Evolutionary conservation across 352 stramenopile species (phyloP).

Genomic region (Pythium guiyangense): DNA sequence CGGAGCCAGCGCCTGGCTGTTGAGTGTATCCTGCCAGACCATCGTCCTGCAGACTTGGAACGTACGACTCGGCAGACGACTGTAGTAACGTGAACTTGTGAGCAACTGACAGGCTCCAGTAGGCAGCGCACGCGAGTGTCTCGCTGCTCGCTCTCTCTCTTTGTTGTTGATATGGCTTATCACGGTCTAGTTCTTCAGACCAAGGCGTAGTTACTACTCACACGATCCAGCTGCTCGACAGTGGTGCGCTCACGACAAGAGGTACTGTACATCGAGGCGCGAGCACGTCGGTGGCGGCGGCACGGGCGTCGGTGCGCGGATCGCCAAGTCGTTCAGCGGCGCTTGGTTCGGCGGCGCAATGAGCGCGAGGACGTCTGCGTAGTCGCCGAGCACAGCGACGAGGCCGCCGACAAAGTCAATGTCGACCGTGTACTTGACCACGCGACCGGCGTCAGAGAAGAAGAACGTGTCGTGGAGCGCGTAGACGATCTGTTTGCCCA

Average conservation of each 20-base stretch:
- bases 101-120: too few relatives aligned
- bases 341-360: slow-evolving; percentile 10
- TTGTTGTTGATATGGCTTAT: too few relatives aligned
- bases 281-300: slow-evolving; percentile 10
- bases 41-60: too few relatives aligned
- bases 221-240: too few relatives aligned
- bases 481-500: slow-evolving; percentile 37
- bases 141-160: too few relatives aligned
- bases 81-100: too few relatives aligned
- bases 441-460: slow-evolving; percentile 29
- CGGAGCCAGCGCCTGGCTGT: too few relatives aligned
- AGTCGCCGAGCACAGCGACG: slow-evolving; percentile 25
- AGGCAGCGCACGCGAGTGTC: too few relatives aligned
- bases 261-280: slow-evolving; percentile 31
- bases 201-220: too few relatives aligned
- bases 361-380: slow-evolving; percentile 30
- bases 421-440: slow-evolving; percentile 44
- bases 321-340: slow-evolving; percentile 30
- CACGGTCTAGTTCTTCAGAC: too few relatives aligned
- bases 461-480: slow-evolving; percentile 39
- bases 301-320: slow-evolving; percentile 11
- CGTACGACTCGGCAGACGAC: too few relatives aligned
- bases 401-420: slow-evolving; percentile 33
- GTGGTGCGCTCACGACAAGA: slow-evolving; percentile 17
- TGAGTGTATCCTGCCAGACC: too few relatives aligned